These are phyloP conservation scores for Russula lepida DNA, from an alignment of 768 basidiomycete species.

Conservation along the genomic window DNA sequence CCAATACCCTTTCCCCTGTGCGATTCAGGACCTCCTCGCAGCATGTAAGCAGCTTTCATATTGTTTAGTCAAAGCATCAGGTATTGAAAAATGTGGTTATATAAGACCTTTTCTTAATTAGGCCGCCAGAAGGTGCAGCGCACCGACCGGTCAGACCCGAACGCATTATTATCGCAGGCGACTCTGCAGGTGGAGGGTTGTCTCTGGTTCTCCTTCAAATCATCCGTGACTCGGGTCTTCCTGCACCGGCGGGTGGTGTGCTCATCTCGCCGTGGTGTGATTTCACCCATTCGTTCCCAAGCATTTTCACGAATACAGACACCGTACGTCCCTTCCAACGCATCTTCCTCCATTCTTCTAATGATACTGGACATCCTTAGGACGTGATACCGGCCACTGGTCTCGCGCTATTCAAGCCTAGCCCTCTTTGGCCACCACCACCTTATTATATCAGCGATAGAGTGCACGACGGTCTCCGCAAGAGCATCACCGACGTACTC, in stretches of 20 bases:
- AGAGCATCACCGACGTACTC: constrained; percentile 51
- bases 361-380: constrained; percentile 30
- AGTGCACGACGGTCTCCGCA: constrained; percentile 52
- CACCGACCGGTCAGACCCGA: constrained; percentile 76
- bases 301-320: constrained; percentile 72
- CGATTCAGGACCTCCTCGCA: constrained; percentile 80
- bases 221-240: constrained; percentile 76
- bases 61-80: not conserved
- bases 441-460: constrained; percentile 49
- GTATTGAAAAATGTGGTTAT: not conserved
- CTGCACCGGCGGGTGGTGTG: constrained; percentile 78
- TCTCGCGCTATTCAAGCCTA: constrained; percentile 70
- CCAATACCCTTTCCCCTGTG: constrained; percentile 95
- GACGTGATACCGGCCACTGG: constrained; percentile 77
- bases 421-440: constrained; percentile 70
- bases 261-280: constrained; percentile 91
- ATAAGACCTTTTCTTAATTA: constrained; percentile 78
- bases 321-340: constrained; percentile 44
- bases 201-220: constrained; percentile 76
- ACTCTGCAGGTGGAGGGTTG: constrained; percentile 90
- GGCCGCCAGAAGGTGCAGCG: constrained; percentile 69
- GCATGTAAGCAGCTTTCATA: constrained; percentile 50
- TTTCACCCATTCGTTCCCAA: constrained; percentile 93
- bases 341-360: not conserved
- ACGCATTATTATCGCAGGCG: constrained; percentile 80